Percentiles rank a stretch among this genome's conserved stretches.
phyloP scores from a whole-genome alignment of 169 alveolate genomes.

The Plasmodium gaboni region DNA sequence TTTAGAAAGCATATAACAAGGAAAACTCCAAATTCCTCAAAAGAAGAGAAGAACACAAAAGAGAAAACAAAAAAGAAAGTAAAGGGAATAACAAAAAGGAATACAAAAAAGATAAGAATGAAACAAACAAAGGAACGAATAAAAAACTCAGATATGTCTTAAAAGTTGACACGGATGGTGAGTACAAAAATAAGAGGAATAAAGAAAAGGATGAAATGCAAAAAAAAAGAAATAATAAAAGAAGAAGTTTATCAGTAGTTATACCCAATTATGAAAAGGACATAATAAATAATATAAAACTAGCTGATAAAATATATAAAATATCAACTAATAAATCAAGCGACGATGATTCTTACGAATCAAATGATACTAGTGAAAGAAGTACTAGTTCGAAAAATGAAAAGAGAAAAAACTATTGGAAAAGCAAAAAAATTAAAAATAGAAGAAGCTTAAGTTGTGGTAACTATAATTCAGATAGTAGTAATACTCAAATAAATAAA shows the following conservation, averaged over 20 bases:
- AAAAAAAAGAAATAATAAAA: slow-evolving; percentile 53
- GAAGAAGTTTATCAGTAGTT: slow-evolving; percentile 44
- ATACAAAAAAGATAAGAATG: slow-evolving; percentile 20
- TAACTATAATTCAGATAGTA: slow-evolving; percentile 27
- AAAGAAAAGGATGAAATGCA: slow-evolving; percentile 17
- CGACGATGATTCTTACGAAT: slow-evolving; percentile 14
- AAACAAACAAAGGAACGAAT: slow-evolving; percentile 4
- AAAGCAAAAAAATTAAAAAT: slow-evolving; percentile 11
- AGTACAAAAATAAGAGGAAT: slow-evolving; percentile 7
- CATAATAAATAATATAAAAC: slow-evolving; percentile 47
- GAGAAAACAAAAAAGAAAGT: background rate
- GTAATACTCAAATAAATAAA: slow-evolving; percentile 8
- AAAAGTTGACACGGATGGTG: slow-evolving; percentile 11
- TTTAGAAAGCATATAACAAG: background rate
- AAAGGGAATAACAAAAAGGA: slow-evolving; percentile 8
- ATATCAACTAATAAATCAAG: slow-evolving; percentile 9
- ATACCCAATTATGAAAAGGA: slow-evolving; percentile 56
- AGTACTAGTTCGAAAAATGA: slow-evolving; percentile 1
- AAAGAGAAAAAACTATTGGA: slow-evolving; percentile 24
- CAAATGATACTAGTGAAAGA: slow-evolving; percentile 10
- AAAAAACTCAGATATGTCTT: background rate
- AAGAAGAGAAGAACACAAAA: slow-evolving; percentile 2
- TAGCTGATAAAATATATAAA: slow-evolving; percentile 51
- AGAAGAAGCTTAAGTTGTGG: slow-evolving; percentile 68
- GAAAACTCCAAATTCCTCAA: background rate